These are phyloP conservation scores for Ajuga reptans DNA, from an alignment of 305 asterid genomes.

Conservation along the genomic window DNA sequence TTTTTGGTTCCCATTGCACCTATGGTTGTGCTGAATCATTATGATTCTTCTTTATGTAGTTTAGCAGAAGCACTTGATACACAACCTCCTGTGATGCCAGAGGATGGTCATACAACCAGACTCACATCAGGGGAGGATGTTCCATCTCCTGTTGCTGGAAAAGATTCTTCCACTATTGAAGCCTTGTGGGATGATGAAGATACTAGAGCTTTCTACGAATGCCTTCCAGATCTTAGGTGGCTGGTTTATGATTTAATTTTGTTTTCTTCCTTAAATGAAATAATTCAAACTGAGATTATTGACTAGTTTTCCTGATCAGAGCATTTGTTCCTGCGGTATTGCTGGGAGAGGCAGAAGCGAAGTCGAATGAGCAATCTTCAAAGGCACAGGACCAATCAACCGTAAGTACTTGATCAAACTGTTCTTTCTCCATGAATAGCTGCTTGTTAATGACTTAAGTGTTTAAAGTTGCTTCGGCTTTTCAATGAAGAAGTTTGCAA, in stretches of 20 bases:
- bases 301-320: slow-evolving; percentile 37
- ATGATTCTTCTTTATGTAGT: slow-evolving; percentile 33
- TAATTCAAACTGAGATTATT: slow-evolving; percentile 19
- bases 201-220: slow-evolving; percentile 89
- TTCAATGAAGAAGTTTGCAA: slow-evolving; percentile 8
- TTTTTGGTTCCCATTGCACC: slow-evolving; percentile 5
- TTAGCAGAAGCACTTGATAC: slow-evolving; percentile 96
- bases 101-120: slow-evolving; percentile 97
- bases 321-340: slow-evolving; percentile 99
- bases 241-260: slow-evolving; percentile 18
- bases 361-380: slow-evolving; percentile 67
- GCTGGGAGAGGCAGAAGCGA: slow-evolving; percentile 88
- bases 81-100: slow-evolving; percentile 98
- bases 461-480: slow-evolving; percentile 9
- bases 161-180: slow-evolving; percentile 70
- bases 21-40: slow-evolving; percentile 14
- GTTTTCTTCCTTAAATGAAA: slow-evolving; percentile 14
- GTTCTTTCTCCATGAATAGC: background rate
- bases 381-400: slow-evolving; percentile 64
- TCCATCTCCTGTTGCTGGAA: slow-evolving; percentile 61
- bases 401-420: slow-evolving; percentile 39
- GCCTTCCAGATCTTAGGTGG: slow-evolving; percentile 93
- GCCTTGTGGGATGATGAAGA: slow-evolving; percentile 99
- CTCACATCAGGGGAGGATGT: slow-evolving; percentile 84
- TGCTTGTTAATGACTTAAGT: background rate